These are phyloP conservation scores for Ilyonectria destructans DNA, from an alignment of 2,329 filamentous ascomycete species.

Conservation along the genomic window DNA sequence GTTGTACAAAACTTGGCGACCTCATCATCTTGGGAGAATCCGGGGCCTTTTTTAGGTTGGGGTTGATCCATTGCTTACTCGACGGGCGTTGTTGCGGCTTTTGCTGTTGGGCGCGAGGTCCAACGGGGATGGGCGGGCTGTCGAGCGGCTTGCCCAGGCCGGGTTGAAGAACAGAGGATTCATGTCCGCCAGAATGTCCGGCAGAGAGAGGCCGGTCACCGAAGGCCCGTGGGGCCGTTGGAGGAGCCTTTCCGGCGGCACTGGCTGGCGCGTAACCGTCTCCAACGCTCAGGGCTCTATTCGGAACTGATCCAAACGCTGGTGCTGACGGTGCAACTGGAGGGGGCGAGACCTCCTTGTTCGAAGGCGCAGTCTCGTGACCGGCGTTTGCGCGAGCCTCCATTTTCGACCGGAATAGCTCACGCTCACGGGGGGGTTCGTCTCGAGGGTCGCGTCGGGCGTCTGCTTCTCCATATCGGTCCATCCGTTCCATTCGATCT, in stretches of 20 bases:
- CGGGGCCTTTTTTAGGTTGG: conserved; percentile 66
- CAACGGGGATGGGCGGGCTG: conserved; percentile 67
- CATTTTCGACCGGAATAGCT: conserved; percentile 65
- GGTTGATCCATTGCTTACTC: conserved; percentile 75
- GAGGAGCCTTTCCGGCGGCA: conserved; percentile 64
- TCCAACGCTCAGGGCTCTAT: conserved; percentile 57
- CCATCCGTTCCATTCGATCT: conserved; percentile 62
- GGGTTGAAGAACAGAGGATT: conserved; percentile 55
- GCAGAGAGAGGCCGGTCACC: conserved; percentile 66
- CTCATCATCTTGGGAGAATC: conserved; percentile 69
- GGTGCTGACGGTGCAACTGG: conserved; percentile 72
- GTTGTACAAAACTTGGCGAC: conserved; percentile 66
- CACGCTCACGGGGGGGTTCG: conserved; percentile 63
- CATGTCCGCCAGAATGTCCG: conserved; percentile 56
- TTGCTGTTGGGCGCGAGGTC: conserved; percentile 68
- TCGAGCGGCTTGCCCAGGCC: conserved; percentile 64
- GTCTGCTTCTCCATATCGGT: conserved; percentile 60
- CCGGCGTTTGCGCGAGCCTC: conserved; percentile 65
- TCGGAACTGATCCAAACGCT: conserved; percentile 71
- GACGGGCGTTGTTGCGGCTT: conserved; percentile 63
- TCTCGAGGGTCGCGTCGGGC: conserved; percentile 63
- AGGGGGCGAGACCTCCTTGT: conserved; percentile 71
- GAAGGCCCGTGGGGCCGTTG: conserved; percentile 69
- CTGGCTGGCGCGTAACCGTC: conserved; percentile 52
- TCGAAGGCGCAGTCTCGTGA: conserved; percentile 64